Base-by-base conservation (phyloP, 225 moss, liverwort and hornwort species). In the Rhytidiadelphus loreus region DNA sequence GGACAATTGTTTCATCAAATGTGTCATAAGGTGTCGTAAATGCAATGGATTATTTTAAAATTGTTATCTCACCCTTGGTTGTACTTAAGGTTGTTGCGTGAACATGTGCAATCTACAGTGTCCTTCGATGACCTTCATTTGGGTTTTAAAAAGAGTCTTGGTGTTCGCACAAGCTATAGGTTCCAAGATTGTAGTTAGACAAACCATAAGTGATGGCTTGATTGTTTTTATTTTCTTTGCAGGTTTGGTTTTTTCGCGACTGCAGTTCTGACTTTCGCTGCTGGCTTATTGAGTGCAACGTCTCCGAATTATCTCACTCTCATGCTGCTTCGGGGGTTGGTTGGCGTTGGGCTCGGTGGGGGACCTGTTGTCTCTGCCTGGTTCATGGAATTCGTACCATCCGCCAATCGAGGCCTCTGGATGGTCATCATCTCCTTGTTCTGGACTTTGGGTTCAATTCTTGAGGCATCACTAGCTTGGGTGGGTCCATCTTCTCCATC, bases 361-460 rank as follows among this genome's bases (percentile, higher is more conserved):
- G 97, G 97, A 41, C 97, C 97, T 73, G 97, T 97, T 37, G 89
- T 97, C 46, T 97, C 97, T 61, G 90, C 97, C 61, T 97, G 97
- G 97, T 97, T 97, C 86, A 96, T 97, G 96, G 97, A 97, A 86
- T 97, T 97, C 77, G 93, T 97, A 41, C 96, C 97, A 29, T 95
- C 96, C 87, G 90, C 95, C 83, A 97, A 96, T 80, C 92, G 97
- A 80, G 97, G 97, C 26, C 89, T 95, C 23, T 97, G 96, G 97
- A 97, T 97, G 97, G 95, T 97, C 23, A 37, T 97, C 82, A 93
- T 97, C 80, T 93, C 95, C 48, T 76, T 95, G 64, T 97, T 97
- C 88, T 97, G 97, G 97, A 96, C 95, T 74, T 84, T 97, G 90
- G 97, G 97, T 77, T 96, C 97, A 56, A 89, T 97, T 90, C 87